Evolutionary conservation across 805 yeast genomes (phyloP).

Genomic region (Barnettozyma pratensis): DNA sequence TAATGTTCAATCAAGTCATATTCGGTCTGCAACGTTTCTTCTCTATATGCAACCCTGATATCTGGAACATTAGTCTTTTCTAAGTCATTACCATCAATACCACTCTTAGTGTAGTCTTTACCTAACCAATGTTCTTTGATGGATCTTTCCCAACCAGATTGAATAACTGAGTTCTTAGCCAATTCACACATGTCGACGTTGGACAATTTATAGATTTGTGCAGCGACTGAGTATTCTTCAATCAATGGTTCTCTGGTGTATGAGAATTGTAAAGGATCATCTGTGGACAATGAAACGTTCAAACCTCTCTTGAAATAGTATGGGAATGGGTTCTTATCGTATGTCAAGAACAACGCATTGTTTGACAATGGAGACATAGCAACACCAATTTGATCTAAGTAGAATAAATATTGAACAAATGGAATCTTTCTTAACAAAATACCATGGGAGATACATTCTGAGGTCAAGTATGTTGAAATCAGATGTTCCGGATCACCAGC

Average conservation of each 20-base stretch:
- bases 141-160: constrained; percentile 88
- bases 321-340: constrained; percentile 95
- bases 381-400: constrained; percentile 90
- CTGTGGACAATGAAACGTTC: constrained; percentile 91
- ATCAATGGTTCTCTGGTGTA: constrained; percentile 90
- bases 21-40: constrained; percentile 71
- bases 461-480: constrained; percentile 79
- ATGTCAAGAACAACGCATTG: constrained; percentile 91
- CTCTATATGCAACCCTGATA: constrained; percentile 77
- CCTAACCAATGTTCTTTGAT: constrained; percentile 95
- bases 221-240: constrained; percentile 26
- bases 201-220: constrained; percentile 22
- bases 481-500: constrained; percentile 99
- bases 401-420: constrained; percentile 87
- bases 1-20: constrained; percentile 63
- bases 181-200: constrained; percentile 54
- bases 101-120: constrained; percentile 47
- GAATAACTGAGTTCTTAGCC: constrained; percentile 87
- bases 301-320: constrained; percentile 88
- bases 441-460: constrained; percentile 95
- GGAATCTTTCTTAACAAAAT: constrained; percentile 91
- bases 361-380: constrained; percentile 99
- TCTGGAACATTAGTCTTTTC: constrained; percentile 95
- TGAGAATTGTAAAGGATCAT: constrained; percentile 96
- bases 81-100: constrained; percentile 79